phyloP scores from a whole-genome alignment of 768 basidiomycete species.

The Tricholoma furcatifolium region DNA sequence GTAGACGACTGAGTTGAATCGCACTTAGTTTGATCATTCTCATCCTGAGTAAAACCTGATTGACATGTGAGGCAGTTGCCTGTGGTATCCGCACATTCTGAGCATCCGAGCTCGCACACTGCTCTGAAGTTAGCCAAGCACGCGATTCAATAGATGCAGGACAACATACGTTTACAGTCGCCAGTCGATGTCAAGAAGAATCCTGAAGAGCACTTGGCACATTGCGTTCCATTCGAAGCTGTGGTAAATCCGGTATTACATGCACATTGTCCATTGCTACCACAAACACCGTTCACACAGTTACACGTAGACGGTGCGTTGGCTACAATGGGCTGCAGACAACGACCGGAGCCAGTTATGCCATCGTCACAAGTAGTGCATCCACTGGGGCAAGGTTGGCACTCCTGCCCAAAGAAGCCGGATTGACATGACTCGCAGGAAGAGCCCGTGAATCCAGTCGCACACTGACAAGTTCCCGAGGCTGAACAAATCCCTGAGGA shows the following conservation, averaged over 20 bases:
- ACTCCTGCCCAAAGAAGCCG: constrained; percentile 70
- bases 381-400: constrained; percentile 62
- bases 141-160: not conserved
- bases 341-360: constrained; percentile 69
- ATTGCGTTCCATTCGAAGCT: constrained; percentile 62
- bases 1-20: constrained; percentile 50
- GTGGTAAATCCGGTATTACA: constrained; percentile 62
- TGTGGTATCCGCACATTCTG: constrained; percentile 57
- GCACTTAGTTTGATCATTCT: constrained; percentile 66
- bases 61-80: constrained; percentile 74
- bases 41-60: constrained; percentile 61
- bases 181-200: constrained; percentile 61
- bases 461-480: constrained; percentile 67
- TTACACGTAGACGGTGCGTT: constrained; percentile 65
- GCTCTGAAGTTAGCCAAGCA: not conserved
- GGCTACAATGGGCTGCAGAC: constrained; percentile 46
- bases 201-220: constrained; percentile 60
- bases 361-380: constrained; percentile 77
- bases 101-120: constrained; percentile 69
- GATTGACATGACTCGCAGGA: constrained; percentile 73
- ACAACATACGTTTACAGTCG: constrained; percentile 55
- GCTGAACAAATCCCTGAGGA: constrained; percentile 58
- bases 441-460: constrained; percentile 66
- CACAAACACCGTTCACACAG: constrained; percentile 78
- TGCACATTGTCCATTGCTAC: constrained; percentile 60